phyloP scores from a whole-genome alignment of 352 stramenopile species.

The Pythium plurisporium region DNA sequence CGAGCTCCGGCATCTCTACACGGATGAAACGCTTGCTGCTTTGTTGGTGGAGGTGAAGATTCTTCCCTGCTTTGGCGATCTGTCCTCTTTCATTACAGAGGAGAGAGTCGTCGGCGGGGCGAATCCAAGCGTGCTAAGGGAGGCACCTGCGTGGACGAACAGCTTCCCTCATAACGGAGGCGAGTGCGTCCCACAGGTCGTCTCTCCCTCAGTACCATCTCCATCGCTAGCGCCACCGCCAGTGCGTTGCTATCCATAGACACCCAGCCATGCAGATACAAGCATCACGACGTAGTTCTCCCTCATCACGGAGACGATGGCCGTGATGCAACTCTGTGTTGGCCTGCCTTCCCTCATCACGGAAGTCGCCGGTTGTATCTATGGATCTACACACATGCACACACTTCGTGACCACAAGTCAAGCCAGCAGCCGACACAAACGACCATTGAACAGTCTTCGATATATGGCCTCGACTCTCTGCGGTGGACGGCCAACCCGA shows the following conservation, averaged over 20 bases:
- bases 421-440: too few species aligned
- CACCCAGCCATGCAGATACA: background rate
- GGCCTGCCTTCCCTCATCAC: background rate
- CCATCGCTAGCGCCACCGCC: background rate
- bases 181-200: background rate
- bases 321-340: too few species aligned
- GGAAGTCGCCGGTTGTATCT: too few species aligned
- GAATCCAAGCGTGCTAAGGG: background rate
- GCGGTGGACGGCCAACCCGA: too few species aligned
- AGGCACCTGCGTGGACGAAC: background rate
- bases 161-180: slow-evolving; percentile 5
- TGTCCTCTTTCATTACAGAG: slow-evolving; percentile 1
- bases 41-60: background rate
- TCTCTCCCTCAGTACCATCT: background rate
- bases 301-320: background rate
- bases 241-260: too few species aligned
- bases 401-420: too few species aligned
- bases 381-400: too few species aligned
- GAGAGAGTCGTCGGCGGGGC: background rate
- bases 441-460: too few species aligned
- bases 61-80: background rate
- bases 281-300: background rate
- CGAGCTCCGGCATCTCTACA: background rate
- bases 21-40: background rate
- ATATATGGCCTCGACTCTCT: too few species aligned